Evolutionary conservation across 176 grass and related monocot genomes (phyloP).

Genomic region (Poa pratensis): DNA sequence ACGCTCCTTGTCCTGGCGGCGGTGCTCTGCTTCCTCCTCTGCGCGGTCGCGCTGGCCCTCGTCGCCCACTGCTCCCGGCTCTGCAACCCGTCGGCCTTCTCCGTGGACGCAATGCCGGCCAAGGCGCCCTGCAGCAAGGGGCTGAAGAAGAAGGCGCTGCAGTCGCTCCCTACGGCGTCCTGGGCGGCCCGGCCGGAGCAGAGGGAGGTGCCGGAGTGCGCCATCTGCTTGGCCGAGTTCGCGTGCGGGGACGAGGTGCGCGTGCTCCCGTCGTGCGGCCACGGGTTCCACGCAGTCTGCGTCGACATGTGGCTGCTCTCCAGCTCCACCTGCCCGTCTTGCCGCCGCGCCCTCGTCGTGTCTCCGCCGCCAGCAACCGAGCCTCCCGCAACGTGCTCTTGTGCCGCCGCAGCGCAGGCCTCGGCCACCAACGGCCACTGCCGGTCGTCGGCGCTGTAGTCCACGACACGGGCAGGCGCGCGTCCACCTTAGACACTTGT

Average conservation of each 20-base stretch:
- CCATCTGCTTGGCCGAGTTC: conserved; percentile 83
- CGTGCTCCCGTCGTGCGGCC: conserved; percentile 72
- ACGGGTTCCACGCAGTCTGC: conserved; percentile 83
- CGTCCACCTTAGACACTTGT: background rate
- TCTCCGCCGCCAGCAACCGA: background rate
- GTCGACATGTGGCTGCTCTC: conserved; percentile 82
- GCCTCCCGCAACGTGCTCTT: background rate
- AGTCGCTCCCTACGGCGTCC: conserved; percentile 56
- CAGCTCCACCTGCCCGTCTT: conserved; percentile 79
- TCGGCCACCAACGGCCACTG: background rate
- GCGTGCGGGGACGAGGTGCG: conserved; percentile 71
- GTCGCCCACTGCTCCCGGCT: conserved; percentile 57
- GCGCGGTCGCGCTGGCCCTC: conserved; percentile 66
- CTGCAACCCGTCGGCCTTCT: conserved; percentile 53
- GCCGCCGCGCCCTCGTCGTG: conserved; percentile 62
- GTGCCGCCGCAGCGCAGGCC: background rate
- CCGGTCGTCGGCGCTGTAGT: background rate
- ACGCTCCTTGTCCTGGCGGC: conserved; percentile 67
- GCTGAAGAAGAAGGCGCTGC: conserved; percentile 58
- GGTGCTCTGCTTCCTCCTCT: conserved; percentile 74
- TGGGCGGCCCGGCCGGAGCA: conserved; percentile 20
- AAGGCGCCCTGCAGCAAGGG: conserved; percentile 45
- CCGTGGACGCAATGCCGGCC: conserved; percentile 21
- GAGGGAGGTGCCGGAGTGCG: conserved; percentile 61
- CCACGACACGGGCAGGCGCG: too few species aligned